Evolutionary conservation across 306 rosid species (phyloP).

Genomic region (Canavalia gladiata): DNA sequence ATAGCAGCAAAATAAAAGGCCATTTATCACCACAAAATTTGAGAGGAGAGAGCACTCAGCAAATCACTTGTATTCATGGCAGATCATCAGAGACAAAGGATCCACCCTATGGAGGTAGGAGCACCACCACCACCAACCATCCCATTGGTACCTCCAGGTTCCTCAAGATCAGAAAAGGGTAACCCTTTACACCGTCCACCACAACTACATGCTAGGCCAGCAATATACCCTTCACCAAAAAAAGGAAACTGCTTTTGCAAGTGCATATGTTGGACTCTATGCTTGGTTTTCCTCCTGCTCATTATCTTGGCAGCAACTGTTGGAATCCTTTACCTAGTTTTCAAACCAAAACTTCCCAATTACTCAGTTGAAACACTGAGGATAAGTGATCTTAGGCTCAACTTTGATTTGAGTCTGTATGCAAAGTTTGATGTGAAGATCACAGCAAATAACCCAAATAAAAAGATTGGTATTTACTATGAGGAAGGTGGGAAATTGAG

Average conservation of each 20-base stretch:
- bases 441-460: constrained; percentile 80
- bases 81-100: constrained; percentile 66
- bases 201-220: constrained; percentile 39
- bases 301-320: constrained; percentile 66
- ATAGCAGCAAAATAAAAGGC: neutral
- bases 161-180: constrained; percentile 56
- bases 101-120: constrained; percentile 70
- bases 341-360: constrained; percentile 83
- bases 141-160: constrained; percentile 54
- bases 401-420: constrained; percentile 72
- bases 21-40: neutral
- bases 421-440: constrained; percentile 83
- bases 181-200: constrained; percentile 52
- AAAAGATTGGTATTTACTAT: constrained; percentile 88
- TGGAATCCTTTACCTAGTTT: constrained; percentile 70
- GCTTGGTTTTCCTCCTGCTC: constrained; percentile 59
- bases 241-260: constrained; percentile 65
- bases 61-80: constrained; percentile 58
- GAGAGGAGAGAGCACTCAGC: constrained; percentile 6
- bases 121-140: constrained; percentile 52
- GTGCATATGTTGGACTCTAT: constrained; percentile 72
- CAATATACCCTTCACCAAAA: constrained; percentile 43
- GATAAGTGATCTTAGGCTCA: constrained; percentile 71
- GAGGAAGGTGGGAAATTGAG: constrained; percentile 77
- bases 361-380: constrained; percentile 75